Evolutionary conservation across 345 rosid genomes (phyloP), one percentile per base, ranked within the genome.

Genomic region (Rhodamnia rubescens): DNA sequence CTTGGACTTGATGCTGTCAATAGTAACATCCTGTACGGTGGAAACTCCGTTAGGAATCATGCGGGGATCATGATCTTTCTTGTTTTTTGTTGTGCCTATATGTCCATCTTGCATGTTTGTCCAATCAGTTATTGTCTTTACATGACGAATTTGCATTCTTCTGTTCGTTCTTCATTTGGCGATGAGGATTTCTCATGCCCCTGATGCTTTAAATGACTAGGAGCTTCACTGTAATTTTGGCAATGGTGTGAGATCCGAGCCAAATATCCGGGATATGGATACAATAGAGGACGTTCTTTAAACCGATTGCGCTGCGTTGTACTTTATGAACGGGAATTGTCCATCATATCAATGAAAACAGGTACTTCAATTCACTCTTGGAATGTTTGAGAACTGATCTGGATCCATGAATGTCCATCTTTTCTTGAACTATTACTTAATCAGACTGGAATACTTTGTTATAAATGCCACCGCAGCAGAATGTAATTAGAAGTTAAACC

Each of bases 1-100:
- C 6, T 0, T n/a, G 69, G 69, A 1, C 69, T 27, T 2, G 36
- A 59, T n/a, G 4, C 10, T 7, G 26, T 54, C 5, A 2, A n/a
- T 5, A 2, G 1, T 2, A 58, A n/a, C 64, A 58, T 7, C 0
- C 0, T 58, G 32, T 27, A 59, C 1, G 2, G 40, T 27, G 36
- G 74, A 27, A n/a, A 27, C 6, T 1, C 20, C 27, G 36, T 8
- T 2, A 27, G 18, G 8, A 59, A 59, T 59, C 18, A 27, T 59
- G 18, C 51, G 1, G 47, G 1, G 47, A 44, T 11, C n/a, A 14
- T 0, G 1, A 29, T 26, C 16, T n/a, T 58, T 59, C 32, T n/a
- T 59, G 8, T 59, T 59, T 12, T 6, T 59, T 1, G 1, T 59
- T 20, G n/a, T 13, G 36, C 9, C 36, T 6, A 1, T 59, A 9